Percentiles rank a stretch among this genome's conserved stretches.
phyloP scores from a whole-genome alignment of 2,329 filamentous ascomycete species.

The Beauveria pseudobassiana region DNA sequence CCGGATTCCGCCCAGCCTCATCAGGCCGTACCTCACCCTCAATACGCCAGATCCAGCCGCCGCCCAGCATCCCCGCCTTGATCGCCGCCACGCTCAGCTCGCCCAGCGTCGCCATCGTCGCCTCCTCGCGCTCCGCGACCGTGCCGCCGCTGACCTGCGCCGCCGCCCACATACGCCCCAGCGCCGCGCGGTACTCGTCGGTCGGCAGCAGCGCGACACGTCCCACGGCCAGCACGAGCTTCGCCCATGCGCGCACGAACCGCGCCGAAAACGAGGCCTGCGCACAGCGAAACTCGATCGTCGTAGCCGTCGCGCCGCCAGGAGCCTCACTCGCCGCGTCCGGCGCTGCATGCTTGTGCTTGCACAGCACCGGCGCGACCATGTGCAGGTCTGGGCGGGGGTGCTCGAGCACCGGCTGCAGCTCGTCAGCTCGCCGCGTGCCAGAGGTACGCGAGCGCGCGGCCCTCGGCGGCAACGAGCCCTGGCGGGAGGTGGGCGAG shows the following conservation, averaged over 20 bases:
- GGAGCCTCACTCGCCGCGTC: neutral
- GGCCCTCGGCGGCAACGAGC: neutral
- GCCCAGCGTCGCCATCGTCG: neutral
- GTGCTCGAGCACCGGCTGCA: neutral
- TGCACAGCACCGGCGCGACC: neutral
- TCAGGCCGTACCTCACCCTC: neutral
- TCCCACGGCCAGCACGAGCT: slow-evolving; percentile 12
- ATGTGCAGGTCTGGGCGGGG: neutral
- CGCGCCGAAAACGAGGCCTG: slow-evolving; percentile 11
- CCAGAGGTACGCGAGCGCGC: neutral
- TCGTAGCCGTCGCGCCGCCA: neutral
- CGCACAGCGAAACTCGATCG: slow-evolving; percentile 16
- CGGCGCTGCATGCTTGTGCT: neutral
- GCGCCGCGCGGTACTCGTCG: slow-evolving; percentile 4
- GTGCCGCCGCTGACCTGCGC: too few relatives aligned
- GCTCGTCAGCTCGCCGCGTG: neutral
- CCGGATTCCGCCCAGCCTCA: neutral
- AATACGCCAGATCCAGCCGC: neutral
- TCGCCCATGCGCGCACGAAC: slow-evolving; percentile 13
- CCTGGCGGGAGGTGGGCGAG: neutral
- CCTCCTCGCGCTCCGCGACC: neutral
- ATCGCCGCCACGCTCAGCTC: neutral
- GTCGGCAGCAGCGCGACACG: slow-evolving; percentile 12
- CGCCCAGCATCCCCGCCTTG: neutral
- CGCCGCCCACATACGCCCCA: neutral